Conservation (phyloP, 2,329 filamentous ascomycete species). For the Fusarium proliferatum region DNA sequence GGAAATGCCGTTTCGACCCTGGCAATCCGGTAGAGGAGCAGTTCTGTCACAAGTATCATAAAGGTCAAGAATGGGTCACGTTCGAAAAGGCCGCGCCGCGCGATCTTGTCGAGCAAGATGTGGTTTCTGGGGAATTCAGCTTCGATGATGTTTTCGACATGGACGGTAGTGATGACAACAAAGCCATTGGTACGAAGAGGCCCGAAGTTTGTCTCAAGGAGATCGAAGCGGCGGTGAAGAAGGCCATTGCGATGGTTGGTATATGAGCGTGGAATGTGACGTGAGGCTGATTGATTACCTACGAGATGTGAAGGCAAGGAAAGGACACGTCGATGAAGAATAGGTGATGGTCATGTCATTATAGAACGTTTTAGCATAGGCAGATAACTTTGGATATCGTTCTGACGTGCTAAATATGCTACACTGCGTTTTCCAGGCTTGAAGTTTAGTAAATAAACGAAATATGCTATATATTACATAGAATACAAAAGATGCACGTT, state of each 20-base stretch:
- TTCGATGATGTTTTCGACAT: slow-evolving; percentile 22
- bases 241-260: slow-evolving; percentile 31
- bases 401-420: neutral
- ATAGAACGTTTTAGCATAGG: slow-evolving; percentile 1
- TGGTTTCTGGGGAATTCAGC: slow-evolving; percentile 3
- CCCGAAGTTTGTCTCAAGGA: slow-evolving; percentile 12
- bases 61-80: neutral
- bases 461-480: neutral
- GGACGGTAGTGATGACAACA: neutral
- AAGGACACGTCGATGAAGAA: neutral
- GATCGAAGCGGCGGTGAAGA: slow-evolving; percentile 19
- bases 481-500: neutral
- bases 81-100: neutral
- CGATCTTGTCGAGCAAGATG: neutral
- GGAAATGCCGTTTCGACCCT: slow-evolving; percentile 42
- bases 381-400: slow-evolving; percentile 18
- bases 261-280: neutral
- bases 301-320: neutral
- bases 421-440: neutral
- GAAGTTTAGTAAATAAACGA: neutral
- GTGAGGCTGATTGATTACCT: neutral
- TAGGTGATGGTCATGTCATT: neutral
- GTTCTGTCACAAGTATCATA: slow-evolving; percentile 30
- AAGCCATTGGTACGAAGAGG: neutral
- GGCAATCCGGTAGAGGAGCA: slow-evolving; percentile 31